Percentiles rank a stretch among this genome's conserved stretches.
Evolutionary conservation across 805 yeast genomes (phyloP).

Genomic region (Kodamaea jinghongensis): DNA sequence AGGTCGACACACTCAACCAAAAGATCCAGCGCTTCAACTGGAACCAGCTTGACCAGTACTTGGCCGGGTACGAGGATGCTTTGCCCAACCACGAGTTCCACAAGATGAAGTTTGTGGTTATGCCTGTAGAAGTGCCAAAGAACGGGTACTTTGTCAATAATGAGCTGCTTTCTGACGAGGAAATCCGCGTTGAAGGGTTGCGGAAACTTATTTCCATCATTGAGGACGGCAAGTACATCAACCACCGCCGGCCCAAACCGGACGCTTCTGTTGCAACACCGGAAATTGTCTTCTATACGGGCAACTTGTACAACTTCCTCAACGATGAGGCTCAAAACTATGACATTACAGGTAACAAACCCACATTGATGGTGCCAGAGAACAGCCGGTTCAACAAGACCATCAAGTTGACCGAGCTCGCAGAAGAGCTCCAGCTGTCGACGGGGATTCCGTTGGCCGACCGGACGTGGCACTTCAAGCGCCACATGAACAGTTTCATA

Average conservation of each 20-base stretch:
- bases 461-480: conserved; percentile 87
- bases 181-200: conserved; percentile 88
- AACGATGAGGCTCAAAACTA: conserved; percentile 43
- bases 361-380: conserved; percentile 33
- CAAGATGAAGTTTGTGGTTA: conserved; percentile 77
- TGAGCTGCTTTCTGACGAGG: conserved; percentile 76
- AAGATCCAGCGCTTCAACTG: conserved; percentile 66
- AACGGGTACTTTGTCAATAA: conserved; percentile 46
- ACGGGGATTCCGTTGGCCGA: conserved; percentile 69
- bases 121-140: conserved; percentile 73
- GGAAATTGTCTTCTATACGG: conserved; percentile 82
- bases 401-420: conserved; percentile 52
- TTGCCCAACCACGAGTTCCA: conserved; percentile 54
- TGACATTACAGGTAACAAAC: conserved; percentile 35
- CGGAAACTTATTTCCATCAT: conserved; percentile 62
- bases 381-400: conserved; percentile 45
- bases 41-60: conserved; percentile 85
- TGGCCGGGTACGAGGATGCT: conserved; percentile 89
- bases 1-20: conserved; percentile 52
- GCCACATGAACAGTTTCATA: conserved; percentile 72
- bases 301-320: conserved; percentile 69
- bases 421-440: conserved; percentile 63
- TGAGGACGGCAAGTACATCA: conserved; percentile 52
- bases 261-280: conserved; percentile 16
- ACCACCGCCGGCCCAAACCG: conserved; percentile 22